phyloP scores from a whole-genome alignment of 1,284 basidiomycete species.

The Exobasidium rhododendri region DNA sequence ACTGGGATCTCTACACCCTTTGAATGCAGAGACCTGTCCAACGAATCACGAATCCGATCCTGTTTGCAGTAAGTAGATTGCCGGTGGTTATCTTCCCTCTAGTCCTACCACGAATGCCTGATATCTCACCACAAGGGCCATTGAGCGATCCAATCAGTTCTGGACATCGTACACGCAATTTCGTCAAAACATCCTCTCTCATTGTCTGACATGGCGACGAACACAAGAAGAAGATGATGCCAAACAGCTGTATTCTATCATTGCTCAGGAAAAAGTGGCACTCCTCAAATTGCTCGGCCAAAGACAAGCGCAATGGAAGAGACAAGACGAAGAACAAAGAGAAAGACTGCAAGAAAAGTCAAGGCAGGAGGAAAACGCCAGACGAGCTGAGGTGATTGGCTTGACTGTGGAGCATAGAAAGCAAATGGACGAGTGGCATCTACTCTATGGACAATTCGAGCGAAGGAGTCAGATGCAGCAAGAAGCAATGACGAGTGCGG shows the following conservation, averaged over 20 bases:
- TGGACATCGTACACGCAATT: not conserved
- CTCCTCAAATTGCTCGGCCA: not conserved
- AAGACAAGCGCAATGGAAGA: not conserved
- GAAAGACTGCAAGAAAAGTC: not conserved
- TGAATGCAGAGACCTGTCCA: not conserved
- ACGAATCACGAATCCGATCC: not conserved
- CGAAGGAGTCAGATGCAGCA: not conserved
- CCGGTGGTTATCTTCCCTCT: no score
- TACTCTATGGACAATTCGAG: not conserved
- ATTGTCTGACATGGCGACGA: not conserved
- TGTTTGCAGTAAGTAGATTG: not conserved
- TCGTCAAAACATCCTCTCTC: not conserved
- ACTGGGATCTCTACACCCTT: not conserved
- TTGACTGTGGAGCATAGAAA: not conserved
- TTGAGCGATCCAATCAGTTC: slow-evolving; percentile 3
- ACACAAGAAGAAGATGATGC: not conserved
- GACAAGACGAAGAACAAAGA: not conserved
- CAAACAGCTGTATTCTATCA: not conserved
- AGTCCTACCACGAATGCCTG: no score
- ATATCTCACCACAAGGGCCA: not conserved
- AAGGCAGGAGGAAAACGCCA: not conserved
- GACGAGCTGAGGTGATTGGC: not conserved
- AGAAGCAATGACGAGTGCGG: not conserved
- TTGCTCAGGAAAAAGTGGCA: not conserved
- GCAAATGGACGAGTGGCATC: not conserved